phyloP scores from a whole-genome alignment of 176 grass and related monocot species.

The Calamus simplicifolius region DNA sequence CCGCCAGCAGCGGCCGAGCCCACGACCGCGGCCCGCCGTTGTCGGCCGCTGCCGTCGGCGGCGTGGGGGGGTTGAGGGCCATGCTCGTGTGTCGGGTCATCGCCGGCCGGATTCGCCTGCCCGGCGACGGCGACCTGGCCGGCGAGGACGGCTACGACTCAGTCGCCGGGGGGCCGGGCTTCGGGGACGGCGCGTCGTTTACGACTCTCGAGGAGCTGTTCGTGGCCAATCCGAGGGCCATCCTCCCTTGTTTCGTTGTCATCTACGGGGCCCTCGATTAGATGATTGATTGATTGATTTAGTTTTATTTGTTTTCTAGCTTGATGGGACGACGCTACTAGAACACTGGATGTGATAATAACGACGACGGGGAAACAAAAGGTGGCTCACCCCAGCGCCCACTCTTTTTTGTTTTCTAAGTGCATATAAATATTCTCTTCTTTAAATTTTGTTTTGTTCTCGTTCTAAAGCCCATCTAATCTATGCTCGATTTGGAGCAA shows the following conservation, averaged over 20 bases:
- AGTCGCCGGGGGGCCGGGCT: slow-evolving; percentile 29
- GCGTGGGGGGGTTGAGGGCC: slow-evolving; percentile 18
- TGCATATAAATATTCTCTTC: too few relatives aligned
- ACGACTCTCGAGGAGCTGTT: slow-evolving; percentile 84
- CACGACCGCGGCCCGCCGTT: slow-evolving; percentile 19
- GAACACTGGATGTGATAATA: too few relatives aligned
- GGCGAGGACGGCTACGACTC: slow-evolving; percentile 58
- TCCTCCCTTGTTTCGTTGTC: slow-evolving; percentile 94
- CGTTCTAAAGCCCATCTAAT: too few relatives aligned
- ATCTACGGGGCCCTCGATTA: slow-evolving; percentile 47
- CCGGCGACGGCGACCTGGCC: not conserved
- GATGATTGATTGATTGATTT: too few relatives aligned
- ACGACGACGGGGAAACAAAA: too few relatives aligned
- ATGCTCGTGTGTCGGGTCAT: slow-evolving; percentile 99
- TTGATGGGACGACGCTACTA: too few relatives aligned
- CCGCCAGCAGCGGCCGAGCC: slow-evolving; percentile 70
- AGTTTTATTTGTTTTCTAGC: too few relatives aligned
- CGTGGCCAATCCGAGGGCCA: slow-evolving; percentile 84
- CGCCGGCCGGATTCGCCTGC: slow-evolving; percentile 52
- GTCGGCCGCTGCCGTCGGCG: not conserved
- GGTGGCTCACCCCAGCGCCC: too few relatives aligned
- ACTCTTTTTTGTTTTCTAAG: too few relatives aligned
- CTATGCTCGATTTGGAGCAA: too few relatives aligned
- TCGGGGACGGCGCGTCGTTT: slow-evolving; percentile 20
- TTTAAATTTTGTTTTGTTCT: too few relatives aligned